A percentile compares a stretch with the other conserved stretches of the same genome.
Evolutionary conservation across 495 filamentous ascomycete species (phyloP).

Genomic region (Pseudomonodictys pantanalensis): DNA sequence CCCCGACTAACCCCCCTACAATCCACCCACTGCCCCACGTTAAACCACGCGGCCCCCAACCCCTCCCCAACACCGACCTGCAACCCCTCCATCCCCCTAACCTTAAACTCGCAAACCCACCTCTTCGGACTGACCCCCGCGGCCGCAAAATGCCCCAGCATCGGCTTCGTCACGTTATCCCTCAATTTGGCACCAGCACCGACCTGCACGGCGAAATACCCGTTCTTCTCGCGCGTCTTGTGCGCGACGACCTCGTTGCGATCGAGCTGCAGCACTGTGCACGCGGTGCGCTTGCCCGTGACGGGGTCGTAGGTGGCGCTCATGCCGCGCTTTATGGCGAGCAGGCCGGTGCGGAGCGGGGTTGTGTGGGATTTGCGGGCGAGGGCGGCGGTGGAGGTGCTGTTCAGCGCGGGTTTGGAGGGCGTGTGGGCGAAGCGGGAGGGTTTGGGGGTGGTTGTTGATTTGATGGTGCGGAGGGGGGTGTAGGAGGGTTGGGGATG

Average conservation of each 20-base stretch:
- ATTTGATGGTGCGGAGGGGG: conserved; percentile 36
- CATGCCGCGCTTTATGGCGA: conserved; percentile 92
- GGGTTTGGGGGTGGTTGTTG: conserved; percentile 57
- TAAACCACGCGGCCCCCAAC: conserved; percentile 81
- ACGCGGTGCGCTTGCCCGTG: conserved; percentile 73
- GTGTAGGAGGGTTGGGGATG: conserved; percentile 46
- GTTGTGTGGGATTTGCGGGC: conserved; percentile 71
- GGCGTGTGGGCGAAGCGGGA: conserved; percentile 71
- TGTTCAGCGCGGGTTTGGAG: conserved; percentile 64
- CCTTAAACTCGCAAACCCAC: conserved; percentile 79
- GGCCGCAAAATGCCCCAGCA: conserved; percentile 80
- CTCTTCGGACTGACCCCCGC: conserved; percentile 77
- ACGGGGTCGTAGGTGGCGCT: conserved; percentile 77
- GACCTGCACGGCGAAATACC: conserved; percentile 90
- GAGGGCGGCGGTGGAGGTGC: conserved; percentile 75
- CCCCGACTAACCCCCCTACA: conserved; percentile 72
- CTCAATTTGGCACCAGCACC: conserved; percentile 75
- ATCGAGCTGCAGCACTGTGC: conserved; percentile 93
- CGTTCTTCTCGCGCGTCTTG: conserved; percentile 76
- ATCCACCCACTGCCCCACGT: conserved; percentile 87
- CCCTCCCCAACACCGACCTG: conserved; percentile 61
- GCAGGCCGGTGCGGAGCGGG: conserved; percentile 74
- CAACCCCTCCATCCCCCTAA: conserved; percentile 68
- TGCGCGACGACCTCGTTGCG: conserved; percentile 80
- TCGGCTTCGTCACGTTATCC: conserved; percentile 70